phyloP scores from a whole-genome alignment of 2,329 filamentous ascomycete genomes.

The Colletotrichum higginsianum region DNA sequence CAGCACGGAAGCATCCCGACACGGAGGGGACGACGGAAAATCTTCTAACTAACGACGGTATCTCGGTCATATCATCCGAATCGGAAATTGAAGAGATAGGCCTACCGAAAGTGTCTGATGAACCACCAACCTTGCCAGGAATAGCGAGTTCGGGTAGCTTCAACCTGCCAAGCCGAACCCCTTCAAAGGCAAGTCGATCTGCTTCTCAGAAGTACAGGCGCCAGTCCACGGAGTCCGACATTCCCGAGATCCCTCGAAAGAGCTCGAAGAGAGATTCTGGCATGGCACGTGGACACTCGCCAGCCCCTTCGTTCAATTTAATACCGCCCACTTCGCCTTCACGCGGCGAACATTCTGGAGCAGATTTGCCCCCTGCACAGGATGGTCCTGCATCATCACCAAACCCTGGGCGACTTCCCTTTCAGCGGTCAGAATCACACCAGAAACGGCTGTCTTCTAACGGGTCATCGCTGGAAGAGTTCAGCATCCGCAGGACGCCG shows the following conservation, averaged over 20 bases:
- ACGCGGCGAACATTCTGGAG: slow-evolving; percentile 35
- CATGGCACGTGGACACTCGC: slow-evolving; percentile 51
- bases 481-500: slow-evolving; percentile 54
- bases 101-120: slow-evolving; percentile 59
- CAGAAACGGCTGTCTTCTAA: slow-evolving; percentile 64
- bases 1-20: slow-evolving; percentile 44
- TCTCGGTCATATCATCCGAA: slow-evolving; percentile 53
- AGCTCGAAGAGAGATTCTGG: slow-evolving; percentile 77
- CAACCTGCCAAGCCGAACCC: slow-evolving; percentile 74
- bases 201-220: slow-evolving; percentile 53
- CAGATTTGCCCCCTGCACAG: not conserved
- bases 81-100: slow-evolving; percentile 62
- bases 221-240: slow-evolving; percentile 51
- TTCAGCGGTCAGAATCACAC: slow-evolving; percentile 68
- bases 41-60: slow-evolving; percentile 63
- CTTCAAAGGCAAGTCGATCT: slow-evolving; percentile 69
- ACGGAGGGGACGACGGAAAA: slow-evolving; percentile 47
- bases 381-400: slow-evolving; percentile 27
- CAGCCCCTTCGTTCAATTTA: slow-evolving; percentile 55
- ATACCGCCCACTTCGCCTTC: slow-evolving; percentile 40
- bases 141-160: slow-evolving; percentile 73
- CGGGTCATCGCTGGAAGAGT: slow-evolving; percentile 65
- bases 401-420: slow-evolving; percentile 60
- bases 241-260: slow-evolving; percentile 77
- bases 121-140: slow-evolving; percentile 71